Evolutionary conservation across 148 eudicot species (phyloP).

Genomic region (Bassia scoparia): DNA sequence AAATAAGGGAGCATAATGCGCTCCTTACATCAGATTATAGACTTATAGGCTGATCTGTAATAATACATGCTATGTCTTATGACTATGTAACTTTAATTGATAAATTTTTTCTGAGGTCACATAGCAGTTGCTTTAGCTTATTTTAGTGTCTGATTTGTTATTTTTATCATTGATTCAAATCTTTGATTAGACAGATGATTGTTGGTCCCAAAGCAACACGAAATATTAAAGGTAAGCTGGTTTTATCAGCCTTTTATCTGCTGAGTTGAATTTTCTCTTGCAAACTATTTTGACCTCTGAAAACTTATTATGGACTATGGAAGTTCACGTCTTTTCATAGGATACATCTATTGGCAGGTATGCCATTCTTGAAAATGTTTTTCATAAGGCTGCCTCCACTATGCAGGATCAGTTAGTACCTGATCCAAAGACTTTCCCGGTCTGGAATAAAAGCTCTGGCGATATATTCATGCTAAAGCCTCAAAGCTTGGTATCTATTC

Average conservation of each 20-base stretch:
- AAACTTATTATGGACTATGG: neutral
- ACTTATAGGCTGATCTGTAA: neutral
- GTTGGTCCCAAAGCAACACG: constrained; percentile 65
- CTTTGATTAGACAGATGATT: constrained; percentile 69
- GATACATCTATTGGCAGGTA: neutral
- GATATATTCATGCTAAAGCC: constrained; percentile 89
- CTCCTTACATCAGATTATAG: neutral
- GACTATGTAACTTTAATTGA: too few relatives aligned
- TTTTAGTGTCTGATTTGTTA: constrained; percentile 1
- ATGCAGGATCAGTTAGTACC: constrained; percentile 71
- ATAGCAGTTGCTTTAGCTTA: neutral
- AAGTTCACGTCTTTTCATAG: neutral
- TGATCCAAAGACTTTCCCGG: constrained; percentile 77
- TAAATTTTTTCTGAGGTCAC: constrained; percentile 7
- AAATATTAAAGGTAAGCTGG: constrained; percentile 39
- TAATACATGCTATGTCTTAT: neutral
- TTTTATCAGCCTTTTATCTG: neutral
- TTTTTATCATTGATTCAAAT: neutral
- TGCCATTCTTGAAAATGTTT: neutral
- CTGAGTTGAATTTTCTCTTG: neutral
- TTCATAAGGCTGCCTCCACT: constrained; percentile 10
- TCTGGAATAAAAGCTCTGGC: constrained; percentile 92
- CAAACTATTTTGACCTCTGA: neutral
- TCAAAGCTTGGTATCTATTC: constrained; percentile 96
- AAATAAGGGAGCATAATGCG: constrained; percentile 55